Evolutionary conservation across 768 basidiomycete species (phyloP).

Genomic region (Tricholoma hemisulphureum): DNA sequence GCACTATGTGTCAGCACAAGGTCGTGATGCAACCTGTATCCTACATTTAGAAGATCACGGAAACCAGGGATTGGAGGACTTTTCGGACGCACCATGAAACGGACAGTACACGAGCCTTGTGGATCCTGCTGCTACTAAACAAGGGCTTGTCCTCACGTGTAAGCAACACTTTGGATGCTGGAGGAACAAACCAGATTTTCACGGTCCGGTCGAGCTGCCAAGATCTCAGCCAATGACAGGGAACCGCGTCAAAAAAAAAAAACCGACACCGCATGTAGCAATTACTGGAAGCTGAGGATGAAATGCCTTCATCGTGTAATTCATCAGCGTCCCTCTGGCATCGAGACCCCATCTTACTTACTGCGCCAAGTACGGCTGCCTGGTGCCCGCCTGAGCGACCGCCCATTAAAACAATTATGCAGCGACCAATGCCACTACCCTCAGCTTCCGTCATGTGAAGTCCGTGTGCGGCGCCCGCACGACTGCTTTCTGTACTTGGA

Average conservation of each 20-base stretch:
- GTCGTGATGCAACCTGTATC: slow-evolving; percentile 55
- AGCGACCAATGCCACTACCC: slow-evolving; percentile 62
- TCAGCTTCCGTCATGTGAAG: slow-evolving; percentile 58
- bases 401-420: slow-evolving; percentile 64
- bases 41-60: neutral
- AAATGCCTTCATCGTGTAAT: slow-evolving; percentile 50
- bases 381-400: slow-evolving; percentile 72
- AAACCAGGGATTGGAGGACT: neutral
- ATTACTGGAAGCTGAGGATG: slow-evolving; percentile 62
- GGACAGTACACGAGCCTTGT: slow-evolving; percentile 63
- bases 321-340: slow-evolving; percentile 3
- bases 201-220: slow-evolving; percentile 66
- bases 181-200: slow-evolving; percentile 71
- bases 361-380: slow-evolving; percentile 63
- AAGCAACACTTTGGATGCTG: slow-evolving; percentile 34
- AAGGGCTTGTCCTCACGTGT: slow-evolving; percentile 73
- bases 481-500: slow-evolving; percentile 45
- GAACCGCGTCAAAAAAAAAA: neutral
- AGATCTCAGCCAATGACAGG: neutral
- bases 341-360: slow-evolving; percentile 35
- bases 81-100: slow-evolving; percentile 52
- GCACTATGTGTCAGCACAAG: slow-evolving; percentile 54
- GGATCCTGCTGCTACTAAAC: slow-evolving; percentile 65
- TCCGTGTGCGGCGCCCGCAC: slow-evolving; percentile 70
- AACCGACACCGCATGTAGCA: slow-evolving; percentile 74